Evolutionary conservation across 257 asterid genomes (phyloP), one percentile per base, ranked within the genome.

Genomic region (Solanum raphanifolium): DNA sequence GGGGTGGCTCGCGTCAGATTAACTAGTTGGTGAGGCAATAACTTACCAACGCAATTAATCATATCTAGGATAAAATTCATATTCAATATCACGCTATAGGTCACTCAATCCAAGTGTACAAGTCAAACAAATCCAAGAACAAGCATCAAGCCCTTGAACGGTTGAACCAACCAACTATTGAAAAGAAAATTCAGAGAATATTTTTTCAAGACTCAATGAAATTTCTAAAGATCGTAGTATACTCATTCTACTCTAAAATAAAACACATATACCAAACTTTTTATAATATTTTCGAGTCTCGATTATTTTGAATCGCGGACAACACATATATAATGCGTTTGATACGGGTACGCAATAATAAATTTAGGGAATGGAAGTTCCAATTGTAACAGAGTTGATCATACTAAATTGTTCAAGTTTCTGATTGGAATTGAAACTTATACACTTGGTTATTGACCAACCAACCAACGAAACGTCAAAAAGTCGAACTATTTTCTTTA

Each of bases 391-490:
- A 68, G 66, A 89, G 23, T 13, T 72, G 38, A 31, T 69, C 41
- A 31, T 41, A 74, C 31, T 76, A 69, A 29, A 48, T 46, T 27
- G 29, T 52, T 52, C 87, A 16, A 12, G 18, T 18, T 71, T 55
- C 27, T 39, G 48, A 89, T 85, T 89, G 90, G 88, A 27, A 84
- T 66, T 52, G 36, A 48, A 13, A 29, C 86, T 31, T 10, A 36
- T 29, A 75, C 38, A 34, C 13, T 86, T 48, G 72, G 75, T 65
- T 86, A 76, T 27, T 43, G 75, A 34, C 89, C 91, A 90, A 88
- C 88, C 62, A 25, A 7, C 68, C 20, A 88, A 71, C 87, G 87
- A 86, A 86, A 90, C 91, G 90, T 89, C 29, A 41, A 20, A 35
- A 75, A 7, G 3, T 13, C 5, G n/a, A 83, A 85, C 87, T 87